Evolutionary conservation across 306 rosid genomes (phyloP).

Genomic region (Rosa rugosa): DNA sequence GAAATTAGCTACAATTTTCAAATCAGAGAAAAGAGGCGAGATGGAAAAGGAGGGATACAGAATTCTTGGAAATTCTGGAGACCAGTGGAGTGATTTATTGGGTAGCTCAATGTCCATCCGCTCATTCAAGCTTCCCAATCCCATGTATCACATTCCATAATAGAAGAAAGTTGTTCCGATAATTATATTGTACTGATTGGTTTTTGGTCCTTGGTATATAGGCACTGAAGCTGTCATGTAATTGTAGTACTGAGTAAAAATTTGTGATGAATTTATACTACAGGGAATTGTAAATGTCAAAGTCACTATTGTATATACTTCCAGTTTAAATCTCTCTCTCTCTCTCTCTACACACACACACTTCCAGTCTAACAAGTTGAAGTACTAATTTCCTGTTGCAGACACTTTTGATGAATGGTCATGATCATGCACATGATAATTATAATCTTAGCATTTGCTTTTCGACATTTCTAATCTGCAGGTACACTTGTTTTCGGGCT

Average conservation of each 20-base stretch:
- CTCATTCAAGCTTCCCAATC: conserved; percentile 95
- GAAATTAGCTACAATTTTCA: conserved; percentile 60
- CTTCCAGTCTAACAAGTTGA: background rate
- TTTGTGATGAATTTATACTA: background rate
- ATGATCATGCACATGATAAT: background rate
- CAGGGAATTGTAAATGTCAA: background rate
- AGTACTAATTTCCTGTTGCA: background rate
- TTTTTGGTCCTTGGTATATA: background rate
- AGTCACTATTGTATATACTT: background rate
- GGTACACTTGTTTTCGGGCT: background rate
- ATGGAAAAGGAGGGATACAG: conserved; percentile 76
- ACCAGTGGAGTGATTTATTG: conserved; percentile 92
- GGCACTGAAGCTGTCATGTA: background rate
- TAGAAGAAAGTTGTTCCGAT: background rate
- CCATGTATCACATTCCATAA: conserved; percentile 80
- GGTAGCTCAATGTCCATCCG: conserved; percentile 58
- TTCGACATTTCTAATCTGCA: background rate
- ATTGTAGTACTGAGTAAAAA: background rate
- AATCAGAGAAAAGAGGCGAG: conserved; percentile 82
- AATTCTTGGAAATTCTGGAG: conserved; percentile 88
- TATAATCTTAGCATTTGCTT: background rate
- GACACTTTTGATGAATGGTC: background rate
- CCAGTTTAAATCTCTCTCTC: background rate
- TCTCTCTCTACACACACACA: too few species aligned
- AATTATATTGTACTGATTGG: background rate